These are phyloP conservation scores for Candida montana DNA, from an alignment of 805 yeast species.

Conservation along the genomic window DNA sequence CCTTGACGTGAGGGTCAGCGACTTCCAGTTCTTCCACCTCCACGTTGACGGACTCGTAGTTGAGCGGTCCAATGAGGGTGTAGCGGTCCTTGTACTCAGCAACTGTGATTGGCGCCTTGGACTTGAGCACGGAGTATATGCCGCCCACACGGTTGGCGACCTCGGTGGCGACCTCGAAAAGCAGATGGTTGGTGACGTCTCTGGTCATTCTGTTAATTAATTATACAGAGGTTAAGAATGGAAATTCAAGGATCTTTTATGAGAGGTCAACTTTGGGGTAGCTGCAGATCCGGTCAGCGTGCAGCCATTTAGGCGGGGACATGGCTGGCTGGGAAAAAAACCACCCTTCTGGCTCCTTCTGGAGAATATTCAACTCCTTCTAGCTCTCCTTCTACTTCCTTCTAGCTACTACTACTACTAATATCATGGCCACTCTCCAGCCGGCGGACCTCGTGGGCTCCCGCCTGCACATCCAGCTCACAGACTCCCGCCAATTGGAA, in stretches of 20 bases:
- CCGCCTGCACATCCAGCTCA: conserved; percentile 11
- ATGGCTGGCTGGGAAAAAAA: too few species aligned
- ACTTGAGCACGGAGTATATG: conserved; percentile 91
- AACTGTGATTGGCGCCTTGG: conserved; percentile 94
- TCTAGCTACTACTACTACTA: too few species aligned
- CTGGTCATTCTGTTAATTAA: conserved; percentile 57
- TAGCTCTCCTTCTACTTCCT: too few species aligned
- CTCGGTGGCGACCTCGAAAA: conserved; percentile 94
- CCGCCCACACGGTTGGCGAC: conserved; percentile 98
- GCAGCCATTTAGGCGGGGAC: neutral
- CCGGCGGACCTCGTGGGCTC: conserved; percentile 19
- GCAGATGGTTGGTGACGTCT: conserved; percentile 79
- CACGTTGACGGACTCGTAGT: conserved; percentile 64
- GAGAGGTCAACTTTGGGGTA: neutral
- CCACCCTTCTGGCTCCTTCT: too few species aligned
- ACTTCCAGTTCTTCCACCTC: conserved; percentile 76
- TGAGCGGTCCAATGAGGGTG: conserved; percentile 81
- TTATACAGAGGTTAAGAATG: neutral
- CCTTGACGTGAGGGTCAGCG: conserved; percentile 48
- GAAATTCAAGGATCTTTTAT: neutral
- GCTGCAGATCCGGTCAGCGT: neutral
- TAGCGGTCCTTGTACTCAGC: conserved; percentile 88
- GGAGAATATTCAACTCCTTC: too few species aligned
- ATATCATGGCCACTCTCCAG: too few species aligned
- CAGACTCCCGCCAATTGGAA: conserved; percentile 15